Evolutionary conservation across 345 rosid species (phyloP).

Genomic region (Camelina hispida): DNA sequence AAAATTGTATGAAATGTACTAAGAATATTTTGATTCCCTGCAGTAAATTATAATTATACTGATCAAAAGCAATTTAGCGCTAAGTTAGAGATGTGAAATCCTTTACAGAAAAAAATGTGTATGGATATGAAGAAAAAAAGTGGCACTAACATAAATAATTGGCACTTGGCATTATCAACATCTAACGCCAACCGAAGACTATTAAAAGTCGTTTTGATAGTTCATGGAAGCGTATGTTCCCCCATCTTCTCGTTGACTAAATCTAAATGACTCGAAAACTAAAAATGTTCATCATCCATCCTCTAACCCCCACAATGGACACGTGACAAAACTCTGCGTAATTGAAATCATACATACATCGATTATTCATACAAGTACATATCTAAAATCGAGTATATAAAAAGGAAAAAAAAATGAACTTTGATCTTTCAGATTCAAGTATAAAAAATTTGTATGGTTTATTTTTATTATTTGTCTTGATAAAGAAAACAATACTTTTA

Average conservation of each 20-base stretch:
- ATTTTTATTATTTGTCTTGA: too few relatives aligned
- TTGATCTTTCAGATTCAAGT: too few relatives aligned
- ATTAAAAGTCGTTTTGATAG: background rate
- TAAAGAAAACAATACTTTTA: too few relatives aligned
- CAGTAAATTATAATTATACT: background rate
- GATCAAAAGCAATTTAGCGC: background rate
- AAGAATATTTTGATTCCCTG: conserved; percentile 16
- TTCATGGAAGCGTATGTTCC: too few relatives aligned
- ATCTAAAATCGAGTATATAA: too few relatives aligned
- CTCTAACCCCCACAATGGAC: background rate
- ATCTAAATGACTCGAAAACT: background rate
- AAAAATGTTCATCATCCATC: background rate
- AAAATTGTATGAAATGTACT: conserved; percentile 17
- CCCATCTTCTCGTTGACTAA: conserved; percentile 19
- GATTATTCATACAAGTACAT: too few relatives aligned
- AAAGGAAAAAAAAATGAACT: too few relatives aligned
- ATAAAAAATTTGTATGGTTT: too few relatives aligned
- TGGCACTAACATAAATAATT: conserved; percentile 14
- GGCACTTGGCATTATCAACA: conserved; percentile 29
- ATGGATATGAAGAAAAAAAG: conserved; percentile 9
- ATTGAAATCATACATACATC: too few relatives aligned
- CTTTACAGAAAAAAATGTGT: conserved; percentile 24
- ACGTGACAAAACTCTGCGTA: background rate
- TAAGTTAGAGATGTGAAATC: conserved; percentile 38
- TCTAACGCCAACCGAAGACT: conserved; percentile 12